Evolutionary conservation across 345 rosid species (phyloP).

Genomic region (Citrus sinensis): DVS_A1.0 CM039165.1:26143501-26144000

Average conservation of each 20-base stretch:
- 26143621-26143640: not conserved
- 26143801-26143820: slow-evolving; percentile 4
- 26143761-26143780: slow-evolving; percentile 41
- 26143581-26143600: not conserved
- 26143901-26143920: slow-evolving; percentile 63
- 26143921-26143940: slow-evolving; percentile 60
- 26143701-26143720: slow-evolving; percentile 86
- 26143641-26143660: not conserved
- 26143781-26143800: slow-evolving; percentile 7
- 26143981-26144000: slow-evolving; percentile 37
- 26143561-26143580: not conserved
- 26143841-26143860: not conserved
- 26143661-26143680: not conserved
- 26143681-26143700: slow-evolving; percentile 28
- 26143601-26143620: not conserved
- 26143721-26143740: slow-evolving; percentile 66
- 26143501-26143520: not conserved
- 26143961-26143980: slow-evolving; percentile 48
- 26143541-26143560: not conserved
- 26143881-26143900: slow-evolving; percentile 60
- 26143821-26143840: not conserved
- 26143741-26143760: slow-evolving; percentile 56
- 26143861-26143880: slow-evolving; percentile 4
- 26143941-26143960: slow-evolving; percentile 44
- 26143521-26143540: not conserved